Percentiles rank a stretch among this genome's conserved stretches.
Conservation (phyloP, 352 stramenopile genomes). For the Peronospora tabacina region DNA sequence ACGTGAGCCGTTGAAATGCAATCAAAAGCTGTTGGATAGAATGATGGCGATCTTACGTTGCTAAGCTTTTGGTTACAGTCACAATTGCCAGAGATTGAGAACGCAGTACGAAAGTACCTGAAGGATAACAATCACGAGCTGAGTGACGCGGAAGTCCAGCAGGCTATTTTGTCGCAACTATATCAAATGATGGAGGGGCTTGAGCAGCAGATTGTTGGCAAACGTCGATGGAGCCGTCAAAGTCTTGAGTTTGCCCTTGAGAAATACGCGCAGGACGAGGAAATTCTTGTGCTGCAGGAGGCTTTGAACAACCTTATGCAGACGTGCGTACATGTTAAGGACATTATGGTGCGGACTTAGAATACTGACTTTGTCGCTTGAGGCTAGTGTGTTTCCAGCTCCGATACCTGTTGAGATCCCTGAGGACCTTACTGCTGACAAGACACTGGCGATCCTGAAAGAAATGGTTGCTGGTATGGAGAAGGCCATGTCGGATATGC, state of each 20-base stretch:
- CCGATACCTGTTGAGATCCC: slow-evolving; percentile 50
- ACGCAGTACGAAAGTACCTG: slow-evolving; percentile 52
- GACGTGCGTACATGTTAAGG: slow-evolving; percentile 22
- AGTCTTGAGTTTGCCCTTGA: slow-evolving; percentile 57
- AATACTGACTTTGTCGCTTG: slow-evolving; percentile 2
- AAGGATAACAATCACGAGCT: slow-evolving; percentile 61
- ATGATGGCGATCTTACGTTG: slow-evolving; percentile 3
- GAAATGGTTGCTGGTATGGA: slow-evolving; percentile 69
- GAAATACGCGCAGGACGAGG: slow-evolving; percentile 49
- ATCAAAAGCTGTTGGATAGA: not conserved
- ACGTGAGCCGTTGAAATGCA: slow-evolving; percentile 13
- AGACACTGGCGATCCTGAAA: slow-evolving; percentile 56
- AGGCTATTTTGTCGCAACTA: slow-evolving; percentile 61
- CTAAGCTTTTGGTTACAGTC: slow-evolving; percentile 24
- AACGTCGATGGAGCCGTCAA: slow-evolving; percentile 52
- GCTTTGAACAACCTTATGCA: slow-evolving; percentile 67
- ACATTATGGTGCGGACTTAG: not conserved
- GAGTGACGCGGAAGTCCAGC: slow-evolving; percentile 65
- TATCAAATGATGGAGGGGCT: slow-evolving; percentile 67
- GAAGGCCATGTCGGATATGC: slow-evolving; percentile 69
- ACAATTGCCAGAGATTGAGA: slow-evolving; percentile 61
- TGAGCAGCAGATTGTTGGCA: slow-evolving; percentile 55
- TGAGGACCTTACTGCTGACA: slow-evolving; percentile 58
- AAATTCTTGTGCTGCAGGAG: slow-evolving; percentile 54
- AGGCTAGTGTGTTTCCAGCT: slow-evolving; percentile 47